phyloP scores from a whole-genome alignment of 23 red algal species.

The Gracilariopsis chorda region DNA sequence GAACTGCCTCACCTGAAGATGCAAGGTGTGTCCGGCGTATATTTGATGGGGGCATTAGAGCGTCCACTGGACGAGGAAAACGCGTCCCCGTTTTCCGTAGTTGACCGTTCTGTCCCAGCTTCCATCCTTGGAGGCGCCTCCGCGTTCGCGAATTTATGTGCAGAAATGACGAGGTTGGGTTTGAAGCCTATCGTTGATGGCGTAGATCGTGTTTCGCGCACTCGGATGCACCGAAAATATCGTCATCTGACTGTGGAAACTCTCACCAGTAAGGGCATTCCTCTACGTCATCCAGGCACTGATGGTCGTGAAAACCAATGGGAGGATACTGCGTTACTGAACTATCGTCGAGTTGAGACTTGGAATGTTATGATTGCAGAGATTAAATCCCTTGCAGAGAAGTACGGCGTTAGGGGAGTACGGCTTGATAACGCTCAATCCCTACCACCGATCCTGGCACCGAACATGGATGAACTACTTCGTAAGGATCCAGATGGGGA shows the following conservation, averaged over 20 bases:
- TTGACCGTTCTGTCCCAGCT: constrained; percentile 80
- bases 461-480: constrained; percentile 82
- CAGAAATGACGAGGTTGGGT: constrained; percentile 74
- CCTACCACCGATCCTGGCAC: constrained; percentile 77
- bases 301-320: constrained; percentile 94
- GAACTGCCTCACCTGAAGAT: constrained; percentile 79
- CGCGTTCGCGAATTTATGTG: constrained; percentile 65
- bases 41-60: constrained; percentile 92
- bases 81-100: constrained; percentile 80
- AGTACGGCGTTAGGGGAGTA: constrained; percentile 88
- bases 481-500: constrained; percentile 84
- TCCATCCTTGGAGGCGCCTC: constrained; percentile 86
- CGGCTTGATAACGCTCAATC: constrained; percentile 98
- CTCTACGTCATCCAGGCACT: constrained; percentile 89
- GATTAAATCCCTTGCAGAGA: constrained; percentile 63
- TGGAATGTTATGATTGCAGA: constrained; percentile 92
- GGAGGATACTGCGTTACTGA: constrained; percentile 91
- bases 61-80: constrained; percentile 77
- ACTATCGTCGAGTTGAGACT: constrained; percentile 90
- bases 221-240: constrained; percentile 85
- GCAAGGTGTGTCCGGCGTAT: constrained; percentile 66
- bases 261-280: constrained; percentile 63
- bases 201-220: constrained; percentile 81
- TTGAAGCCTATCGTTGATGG: constrained; percentile 85
- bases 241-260: constrained; percentile 77